phyloP scores from a whole-genome alignment of 2,329 filamentous ascomycete genomes.

The Paraphaeosphaeria sporulosa region DNA sequence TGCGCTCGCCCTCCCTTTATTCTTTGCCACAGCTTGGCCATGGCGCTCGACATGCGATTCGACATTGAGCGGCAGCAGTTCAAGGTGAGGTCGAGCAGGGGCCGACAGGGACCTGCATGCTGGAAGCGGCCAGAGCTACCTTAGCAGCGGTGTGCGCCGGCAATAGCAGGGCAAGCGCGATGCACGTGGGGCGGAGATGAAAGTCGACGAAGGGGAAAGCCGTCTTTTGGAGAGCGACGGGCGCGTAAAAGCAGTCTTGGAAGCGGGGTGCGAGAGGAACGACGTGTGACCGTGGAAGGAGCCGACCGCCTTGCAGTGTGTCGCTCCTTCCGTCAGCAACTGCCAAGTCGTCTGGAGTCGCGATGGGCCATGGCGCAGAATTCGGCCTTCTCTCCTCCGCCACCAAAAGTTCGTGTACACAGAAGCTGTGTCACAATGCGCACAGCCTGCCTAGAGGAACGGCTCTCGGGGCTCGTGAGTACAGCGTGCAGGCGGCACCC shows the following conservation, averaged over 20 bases:
- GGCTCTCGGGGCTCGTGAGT: too few species aligned
- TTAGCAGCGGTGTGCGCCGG: background rate
- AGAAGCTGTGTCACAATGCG: too few species aligned
- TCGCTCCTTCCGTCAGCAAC: too few species aligned
- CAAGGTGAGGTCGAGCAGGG: background rate
- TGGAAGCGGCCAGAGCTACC: background rate
- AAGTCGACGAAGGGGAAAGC: slow-evolving; percentile 5
- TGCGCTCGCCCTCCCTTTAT: slow-evolving; percentile 32
- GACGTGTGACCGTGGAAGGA: slow-evolving; percentile 5
- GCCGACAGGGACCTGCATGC: slow-evolving; percentile 11
- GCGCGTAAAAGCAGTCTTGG: background rate
- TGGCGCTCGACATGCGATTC: slow-evolving; percentile 20
- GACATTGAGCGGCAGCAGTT: slow-evolving; percentile 8
- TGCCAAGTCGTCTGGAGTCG: too few species aligned
- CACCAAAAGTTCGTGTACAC: too few species aligned
- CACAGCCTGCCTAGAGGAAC: too few species aligned
- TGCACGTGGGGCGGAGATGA: slow-evolving; percentile 8
- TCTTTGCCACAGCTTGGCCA: slow-evolving; percentile 40
- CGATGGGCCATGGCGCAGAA: background rate
- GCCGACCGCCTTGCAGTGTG: background rate
- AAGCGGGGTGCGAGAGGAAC: slow-evolving; percentile 8
- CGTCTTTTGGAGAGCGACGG: background rate
- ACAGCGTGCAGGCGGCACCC: background rate
- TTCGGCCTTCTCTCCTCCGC: too few species aligned
- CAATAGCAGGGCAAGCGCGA: slow-evolving; percentile 1